Evolutionary conservation across 371 early-diverging fungal species (phyloP).

Genomic region (Syncephalis plumigaleata): DNA sequence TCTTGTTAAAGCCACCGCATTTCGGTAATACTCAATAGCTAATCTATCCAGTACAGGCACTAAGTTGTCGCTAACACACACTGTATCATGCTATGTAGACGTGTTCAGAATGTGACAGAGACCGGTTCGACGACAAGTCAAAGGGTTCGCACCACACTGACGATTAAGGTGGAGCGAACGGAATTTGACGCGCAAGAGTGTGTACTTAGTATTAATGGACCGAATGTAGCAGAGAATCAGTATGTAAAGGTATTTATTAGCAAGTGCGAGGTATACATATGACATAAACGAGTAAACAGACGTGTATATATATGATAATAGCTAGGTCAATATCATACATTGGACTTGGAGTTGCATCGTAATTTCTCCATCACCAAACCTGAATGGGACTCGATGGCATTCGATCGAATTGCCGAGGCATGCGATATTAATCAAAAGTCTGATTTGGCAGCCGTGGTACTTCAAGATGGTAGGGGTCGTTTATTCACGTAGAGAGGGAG

Average conservation of each 20-base stretch:
- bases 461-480: conserved; percentile 74
- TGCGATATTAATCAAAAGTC: conserved; percentile 85
- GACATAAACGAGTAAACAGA: no score
- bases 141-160: conserved; percentile 62
- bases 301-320: no score
- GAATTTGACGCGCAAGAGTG: conserved; percentile 81
- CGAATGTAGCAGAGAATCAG: conserved; percentile 69
- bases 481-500: no score
- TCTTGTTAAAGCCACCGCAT: conserved; percentile 65
- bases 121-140: conserved; percentile 84
- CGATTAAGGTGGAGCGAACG: conserved; percentile 68
- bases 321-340: conserved; percentile 89
- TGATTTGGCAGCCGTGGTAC: conserved; percentile 86
- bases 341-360: conserved; percentile 82
- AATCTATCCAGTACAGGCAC: no score
- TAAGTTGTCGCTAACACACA: no score
- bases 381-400: conserved; percentile 84
- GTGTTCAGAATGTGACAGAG: conserved; percentile 60
- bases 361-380: conserved; percentile 72
- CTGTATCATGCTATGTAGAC: no score
- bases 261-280: no score
- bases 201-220: conserved; percentile 73
- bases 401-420: conserved; percentile 74
- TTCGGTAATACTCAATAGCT: no score
- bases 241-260: conserved; percentile 69